Evolutionary conservation across 495 filamentous ascomycete species (phyloP).

Genomic region (Daldinia grandis): DNA sequence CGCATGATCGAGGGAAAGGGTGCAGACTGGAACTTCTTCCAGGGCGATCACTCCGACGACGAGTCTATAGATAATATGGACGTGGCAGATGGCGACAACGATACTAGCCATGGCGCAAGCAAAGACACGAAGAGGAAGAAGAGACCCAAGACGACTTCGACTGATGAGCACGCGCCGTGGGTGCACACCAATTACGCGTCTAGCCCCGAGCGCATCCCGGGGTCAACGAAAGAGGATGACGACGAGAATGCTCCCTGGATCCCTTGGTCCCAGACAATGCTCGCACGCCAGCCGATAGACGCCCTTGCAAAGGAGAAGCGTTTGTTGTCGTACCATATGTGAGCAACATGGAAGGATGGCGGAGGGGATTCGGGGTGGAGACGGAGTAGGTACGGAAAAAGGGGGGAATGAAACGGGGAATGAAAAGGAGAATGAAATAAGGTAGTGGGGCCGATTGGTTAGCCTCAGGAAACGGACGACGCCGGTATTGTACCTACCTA

Average conservation of each 20-base stretch:
- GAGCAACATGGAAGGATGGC: not conserved
- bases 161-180: not conserved
- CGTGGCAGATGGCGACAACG: not conserved
- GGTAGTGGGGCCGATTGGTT: constrained; percentile 8
- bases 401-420: not conserved
- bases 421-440: not conserved
- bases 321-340: not conserved
- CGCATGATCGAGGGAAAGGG: not conserved
- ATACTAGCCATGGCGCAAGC: not conserved
- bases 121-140: not conserved
- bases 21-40: not conserved
- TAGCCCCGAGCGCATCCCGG: too few species aligned
- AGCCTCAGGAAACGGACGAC: not conserved
- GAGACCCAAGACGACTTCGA: not conserved
- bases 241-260: constrained; percentile 5
- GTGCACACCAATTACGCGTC: not conserved
- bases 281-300: not conserved
- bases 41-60: not conserved
- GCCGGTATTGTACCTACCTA: too few species aligned
- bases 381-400: not conserved
- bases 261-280: not conserved
- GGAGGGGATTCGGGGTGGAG: too few species aligned
- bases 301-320: not conserved
- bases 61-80: not conserved
- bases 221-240: not conserved